phyloP scores from a whole-genome alignment of 805 yeast genomes.

The Candida nanaspora region DNA sequence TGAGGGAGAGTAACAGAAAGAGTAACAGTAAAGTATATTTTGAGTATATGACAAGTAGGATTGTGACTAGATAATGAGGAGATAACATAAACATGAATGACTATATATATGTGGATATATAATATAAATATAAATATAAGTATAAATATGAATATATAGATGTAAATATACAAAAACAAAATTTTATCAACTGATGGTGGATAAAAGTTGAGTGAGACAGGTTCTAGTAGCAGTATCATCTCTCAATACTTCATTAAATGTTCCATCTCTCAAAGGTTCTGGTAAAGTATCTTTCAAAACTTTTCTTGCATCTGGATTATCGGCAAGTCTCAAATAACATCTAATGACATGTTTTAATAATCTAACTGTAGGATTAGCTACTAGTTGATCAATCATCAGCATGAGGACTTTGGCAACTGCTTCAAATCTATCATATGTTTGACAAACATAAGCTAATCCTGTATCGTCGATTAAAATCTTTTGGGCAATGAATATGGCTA shows the following conservation, averaged over 20 bases:
- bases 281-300: conserved; percentile 81
- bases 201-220: conserved; percentile 75
- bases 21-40: too few relatives aligned
- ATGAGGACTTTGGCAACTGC: conserved; percentile 88
- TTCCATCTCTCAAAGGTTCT: conserved; percentile 78
- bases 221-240: conserved; percentile 87
- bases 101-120: too few relatives aligned
- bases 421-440: conserved; percentile 88
- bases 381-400: conserved; percentile 79
- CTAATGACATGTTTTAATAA: conserved; percentile 88
- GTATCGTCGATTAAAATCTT: conserved; percentile 87
- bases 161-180: background rate
- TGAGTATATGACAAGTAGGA: too few relatives aligned
- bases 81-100: too few relatives aligned
- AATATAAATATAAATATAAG: too few relatives aligned
- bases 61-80: too few relatives aligned
- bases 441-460: conserved; percentile 88
- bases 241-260: conserved; percentile 68
- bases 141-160: too few relatives aligned
- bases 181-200: conserved; percentile 31
- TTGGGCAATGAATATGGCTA: conserved; percentile 92
- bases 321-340: conserved; percentile 85
- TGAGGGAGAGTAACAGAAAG: too few relatives aligned
- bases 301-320: conserved; percentile 83
- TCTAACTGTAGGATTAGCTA: conserved; percentile 71